phyloP scores from a whole-genome alignment of 2,329 filamentous ascomycete genomes.

The Aspergillus viridinutans region DNA sequence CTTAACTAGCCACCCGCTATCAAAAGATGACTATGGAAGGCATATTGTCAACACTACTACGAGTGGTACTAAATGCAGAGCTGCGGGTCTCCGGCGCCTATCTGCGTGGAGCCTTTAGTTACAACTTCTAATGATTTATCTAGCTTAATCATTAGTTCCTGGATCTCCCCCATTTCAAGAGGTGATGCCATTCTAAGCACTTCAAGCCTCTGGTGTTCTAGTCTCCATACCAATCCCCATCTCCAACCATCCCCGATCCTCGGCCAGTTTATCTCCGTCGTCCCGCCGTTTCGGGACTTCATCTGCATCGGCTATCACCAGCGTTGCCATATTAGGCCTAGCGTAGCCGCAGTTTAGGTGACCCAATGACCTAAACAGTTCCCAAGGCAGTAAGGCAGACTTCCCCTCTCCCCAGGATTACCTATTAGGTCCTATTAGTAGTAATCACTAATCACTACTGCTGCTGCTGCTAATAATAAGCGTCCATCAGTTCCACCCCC shows the following conservation, averaged over 20 bases:
- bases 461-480: constrained; percentile 15
- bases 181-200: too few species aligned
- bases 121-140: too few species aligned
- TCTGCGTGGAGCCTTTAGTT: too few species aligned
- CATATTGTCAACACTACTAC: too few species aligned
- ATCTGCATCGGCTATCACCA: neutral
- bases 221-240: too few species aligned
- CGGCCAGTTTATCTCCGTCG: neutral
- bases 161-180: too few species aligned
- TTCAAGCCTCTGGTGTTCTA: too few species aligned
- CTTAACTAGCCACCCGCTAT: too few species aligned
- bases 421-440: neutral
- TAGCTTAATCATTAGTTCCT: too few species aligned
- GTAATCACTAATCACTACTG: neutral
- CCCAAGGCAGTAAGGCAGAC: neutral
- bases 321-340: neutral
- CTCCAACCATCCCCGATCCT: neutral
- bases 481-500: constrained; percentile 8
- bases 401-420: neutral
- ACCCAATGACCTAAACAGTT: neutral
- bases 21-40: too few species aligned
- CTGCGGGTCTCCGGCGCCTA: too few species aligned
- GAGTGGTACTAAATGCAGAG: too few species aligned
- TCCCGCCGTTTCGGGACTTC: neutral
- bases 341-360: neutral